Evolutionary conservation across 2,329 filamentous ascomycete genomes (phyloP).

Genomic region (Curvularia sp.): DNA sequence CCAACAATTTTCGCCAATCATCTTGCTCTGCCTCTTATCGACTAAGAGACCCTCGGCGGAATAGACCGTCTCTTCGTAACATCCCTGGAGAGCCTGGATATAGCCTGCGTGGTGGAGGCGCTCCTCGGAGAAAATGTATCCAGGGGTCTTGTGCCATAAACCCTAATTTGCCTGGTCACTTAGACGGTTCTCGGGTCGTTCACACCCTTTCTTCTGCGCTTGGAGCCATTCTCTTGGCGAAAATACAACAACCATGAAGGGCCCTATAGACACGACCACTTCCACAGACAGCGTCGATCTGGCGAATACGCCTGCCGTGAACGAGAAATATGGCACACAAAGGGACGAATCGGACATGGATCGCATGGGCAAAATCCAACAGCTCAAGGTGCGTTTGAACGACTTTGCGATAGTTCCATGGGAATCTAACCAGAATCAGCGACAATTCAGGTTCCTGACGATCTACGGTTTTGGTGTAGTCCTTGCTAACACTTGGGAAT

Average conservation of each 20-base stretch:
- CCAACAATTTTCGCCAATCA: slow-evolving; percentile 7
- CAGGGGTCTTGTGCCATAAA: background rate
- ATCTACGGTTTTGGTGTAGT: slow-evolving; percentile 25
- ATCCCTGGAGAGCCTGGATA: background rate
- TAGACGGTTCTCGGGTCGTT: background rate
- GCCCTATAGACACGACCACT: background rate
- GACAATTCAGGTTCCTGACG: slow-evolving; percentile 23
- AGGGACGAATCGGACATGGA: slow-evolving; percentile 27
- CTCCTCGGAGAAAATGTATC: background rate
- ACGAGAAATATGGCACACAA: slow-evolving; percentile 8
- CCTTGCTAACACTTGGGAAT: slow-evolving; percentile 27
- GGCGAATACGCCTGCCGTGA: background rate
- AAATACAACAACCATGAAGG: slow-evolving; percentile 5
- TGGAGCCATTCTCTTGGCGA: background rate
- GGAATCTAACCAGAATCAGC: slow-evolving; percentile 8
- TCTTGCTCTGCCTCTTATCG: background rate
- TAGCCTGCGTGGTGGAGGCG: background rate
- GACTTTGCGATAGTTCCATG: background rate
- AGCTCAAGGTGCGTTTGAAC: slow-evolving; percentile 17
- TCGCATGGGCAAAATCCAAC: slow-evolving; percentile 30
- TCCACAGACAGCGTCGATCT: slow-evolving; percentile 8
- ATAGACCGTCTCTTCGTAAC: background rate
- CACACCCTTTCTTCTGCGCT: background rate
- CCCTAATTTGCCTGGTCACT: background rate
- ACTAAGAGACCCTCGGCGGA: background rate